Evolutionary conservation across 2,329 filamentous ascomycete species (phyloP).

Genomic region (Dryadomyces quercus-mongolicae): DNA sequence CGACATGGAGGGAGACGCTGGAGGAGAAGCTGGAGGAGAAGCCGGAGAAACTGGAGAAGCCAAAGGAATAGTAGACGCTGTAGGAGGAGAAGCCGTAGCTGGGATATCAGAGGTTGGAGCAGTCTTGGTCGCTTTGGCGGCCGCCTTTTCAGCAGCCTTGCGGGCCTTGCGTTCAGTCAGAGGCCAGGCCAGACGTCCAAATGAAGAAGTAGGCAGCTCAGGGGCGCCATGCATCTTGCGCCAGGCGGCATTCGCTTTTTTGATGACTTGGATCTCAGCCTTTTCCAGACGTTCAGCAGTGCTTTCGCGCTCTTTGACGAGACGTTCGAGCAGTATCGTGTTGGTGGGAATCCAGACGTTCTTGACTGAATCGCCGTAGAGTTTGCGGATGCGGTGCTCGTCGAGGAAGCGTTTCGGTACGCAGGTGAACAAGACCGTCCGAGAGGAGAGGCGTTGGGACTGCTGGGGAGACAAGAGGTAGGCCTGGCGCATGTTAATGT

Average conservation of each 20-base stretch:
- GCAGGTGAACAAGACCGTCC: conserved; percentile 85
- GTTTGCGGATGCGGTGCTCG: conserved; percentile 56
- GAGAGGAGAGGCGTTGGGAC: conserved; percentile 72
- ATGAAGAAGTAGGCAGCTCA: background rate
- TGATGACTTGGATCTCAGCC: conserved; percentile 73
- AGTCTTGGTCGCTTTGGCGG: background rate
- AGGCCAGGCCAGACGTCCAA: background rate
- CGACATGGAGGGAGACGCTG: background rate
- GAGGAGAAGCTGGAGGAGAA: background rate
- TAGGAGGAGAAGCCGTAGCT: background rate
- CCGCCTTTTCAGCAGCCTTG: background rate
- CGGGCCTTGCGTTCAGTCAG: background rate
- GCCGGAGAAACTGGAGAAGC: background rate
- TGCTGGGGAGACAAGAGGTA: conserved; percentile 81
- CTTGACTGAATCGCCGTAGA: conserved; percentile 70
- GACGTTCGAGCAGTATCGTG: conserved; percentile 59
- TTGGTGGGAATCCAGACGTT: conserved; percentile 76
- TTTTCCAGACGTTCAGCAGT: conserved; percentile 67
- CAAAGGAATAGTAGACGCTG: background rate
- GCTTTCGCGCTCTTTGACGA: conserved; percentile 65
- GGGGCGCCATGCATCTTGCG: conserved; percentile 28
- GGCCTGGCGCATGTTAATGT: conserved; percentile 86
- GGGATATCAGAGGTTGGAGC: background rate
- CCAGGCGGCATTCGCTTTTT: conserved; percentile 53
- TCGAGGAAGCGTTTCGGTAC: conserved; percentile 69